Evolutionary conservation across 2,329 filamentous ascomycete species (phyloP).

Genomic region (Xylaria sp.): DNA sequence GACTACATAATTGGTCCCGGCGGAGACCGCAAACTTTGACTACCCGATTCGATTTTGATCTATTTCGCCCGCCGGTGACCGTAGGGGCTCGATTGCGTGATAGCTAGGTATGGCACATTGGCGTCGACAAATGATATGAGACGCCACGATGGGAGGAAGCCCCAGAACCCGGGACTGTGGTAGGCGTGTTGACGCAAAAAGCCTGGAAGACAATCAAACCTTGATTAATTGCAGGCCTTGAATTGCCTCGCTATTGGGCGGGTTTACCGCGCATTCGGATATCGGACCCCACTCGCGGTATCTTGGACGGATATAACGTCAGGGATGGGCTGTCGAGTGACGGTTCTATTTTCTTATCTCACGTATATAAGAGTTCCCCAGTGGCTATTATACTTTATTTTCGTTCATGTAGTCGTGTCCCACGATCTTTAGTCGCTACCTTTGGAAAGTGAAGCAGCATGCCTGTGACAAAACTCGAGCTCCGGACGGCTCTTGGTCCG

Average conservation of each 20-base stretch:
- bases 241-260: neutral
- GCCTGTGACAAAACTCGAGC: slow-evolving; percentile 36
- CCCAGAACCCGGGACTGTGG: neutral
- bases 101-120: neutral
- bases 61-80: slow-evolving; percentile 28
- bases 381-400: neutral
- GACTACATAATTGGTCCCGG: slow-evolving; percentile 1
- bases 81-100: slow-evolving; percentile 23
- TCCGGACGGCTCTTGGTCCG: slow-evolving; percentile 37
- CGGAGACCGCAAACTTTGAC: slow-evolving; percentile 7
- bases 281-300: neutral
- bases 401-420: neutral
- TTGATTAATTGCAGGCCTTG: neutral
- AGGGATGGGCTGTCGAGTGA: neutral
- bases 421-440: neutral
- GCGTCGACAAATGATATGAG: neutral
- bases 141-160: neutral
- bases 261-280: neutral
- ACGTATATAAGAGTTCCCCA: neutral
- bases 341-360: neutral
- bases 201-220: neutral
- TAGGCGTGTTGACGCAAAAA: neutral
- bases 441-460: slow-evolving; percentile 13
- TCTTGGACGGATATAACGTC: neutral
- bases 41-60: neutral